Conservation (phyloP, 108 stramenopile genomes). For the Discostella pseudostelligera region DNA sequence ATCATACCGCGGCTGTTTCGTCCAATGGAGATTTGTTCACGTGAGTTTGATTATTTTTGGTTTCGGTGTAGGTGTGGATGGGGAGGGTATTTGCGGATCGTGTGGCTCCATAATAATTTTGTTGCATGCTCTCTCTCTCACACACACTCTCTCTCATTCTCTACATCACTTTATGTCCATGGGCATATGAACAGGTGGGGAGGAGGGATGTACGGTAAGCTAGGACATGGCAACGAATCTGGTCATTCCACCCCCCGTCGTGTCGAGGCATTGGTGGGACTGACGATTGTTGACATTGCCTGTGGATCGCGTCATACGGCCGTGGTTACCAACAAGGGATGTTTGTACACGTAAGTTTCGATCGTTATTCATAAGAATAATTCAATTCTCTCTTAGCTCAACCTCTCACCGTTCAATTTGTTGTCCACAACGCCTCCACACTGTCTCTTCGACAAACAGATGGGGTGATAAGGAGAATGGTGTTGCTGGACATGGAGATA, state of each 20-base stretch:
- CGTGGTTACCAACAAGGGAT: conserved; percentile 81
- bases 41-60: conserved; percentile 33
- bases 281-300: conserved; percentile 83
- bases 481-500: conserved; percentile 92
- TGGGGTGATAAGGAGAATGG: conserved; percentile 78
- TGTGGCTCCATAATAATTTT: no score
- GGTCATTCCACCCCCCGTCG: conserved; percentile 90
- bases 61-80: neutral
- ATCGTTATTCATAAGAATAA: no score
- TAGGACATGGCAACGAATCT: conserved; percentile 92
- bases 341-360: conserved; percentile 64
- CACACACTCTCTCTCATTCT: neutral
- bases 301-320: conserved; percentile 93
- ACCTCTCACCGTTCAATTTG: no score
- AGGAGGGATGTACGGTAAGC: conserved; percentile 96
- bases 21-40: conserved; percentile 90
- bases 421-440: no score
- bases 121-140: no score
- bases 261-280: conserved; percentile 83
- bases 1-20: conserved; percentile 93
- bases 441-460: conserved; percentile 8
- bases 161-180: neutral
- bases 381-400: no score
- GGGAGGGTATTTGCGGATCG: neutral
- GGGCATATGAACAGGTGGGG: conserved; percentile 53